Evolutionary conservation across 2,329 filamentous ascomycete genomes (phyloP).

Genomic region (Alternaria sp.): DNA sequence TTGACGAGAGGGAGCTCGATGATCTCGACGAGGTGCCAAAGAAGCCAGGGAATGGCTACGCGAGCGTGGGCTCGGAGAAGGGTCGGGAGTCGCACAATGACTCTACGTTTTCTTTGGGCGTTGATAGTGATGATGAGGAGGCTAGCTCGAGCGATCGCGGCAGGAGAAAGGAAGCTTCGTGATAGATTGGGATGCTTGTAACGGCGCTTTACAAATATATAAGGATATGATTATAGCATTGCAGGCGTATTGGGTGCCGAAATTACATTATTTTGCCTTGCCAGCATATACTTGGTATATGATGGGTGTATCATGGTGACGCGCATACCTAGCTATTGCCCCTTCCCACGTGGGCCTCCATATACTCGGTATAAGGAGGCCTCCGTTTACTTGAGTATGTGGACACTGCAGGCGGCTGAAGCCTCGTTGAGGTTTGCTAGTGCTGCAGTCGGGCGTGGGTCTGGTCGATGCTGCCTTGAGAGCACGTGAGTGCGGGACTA

Average conservation of each 20-base stretch:
- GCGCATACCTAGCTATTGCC: background rate
- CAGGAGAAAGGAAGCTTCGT: constrained; percentile 38
- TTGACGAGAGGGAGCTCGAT: constrained; percentile 67
- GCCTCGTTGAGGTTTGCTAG: constrained; percentile 8
- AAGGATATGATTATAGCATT: background rate
- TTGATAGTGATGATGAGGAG: constrained; percentile 48
- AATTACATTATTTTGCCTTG: background rate
- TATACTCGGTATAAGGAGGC: background rate
- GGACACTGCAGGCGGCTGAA: background rate
- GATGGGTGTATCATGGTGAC: background rate
- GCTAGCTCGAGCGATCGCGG: constrained; percentile 43
- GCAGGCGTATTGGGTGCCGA: background rate
- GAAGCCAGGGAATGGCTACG: constrained; percentile 32
- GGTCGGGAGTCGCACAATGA: constrained; percentile 42
- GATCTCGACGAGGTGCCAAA: constrained; percentile 51
- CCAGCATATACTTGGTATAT: background rate
- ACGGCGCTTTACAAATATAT: background rate
- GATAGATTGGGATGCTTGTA: background rate
- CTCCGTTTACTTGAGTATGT: background rate
- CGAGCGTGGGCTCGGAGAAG: constrained; percentile 32
- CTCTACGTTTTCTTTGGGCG: constrained; percentile 57
- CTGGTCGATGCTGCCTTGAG: constrained; percentile 1
- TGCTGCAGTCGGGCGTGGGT: constrained; percentile 2
- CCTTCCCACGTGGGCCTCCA: background rate
- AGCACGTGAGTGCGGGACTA: constrained; percentile 24